Evolutionary conservation across 495 filamentous ascomycete species (phyloP).

Genomic region (Xylaria flabelliformis): DNA sequence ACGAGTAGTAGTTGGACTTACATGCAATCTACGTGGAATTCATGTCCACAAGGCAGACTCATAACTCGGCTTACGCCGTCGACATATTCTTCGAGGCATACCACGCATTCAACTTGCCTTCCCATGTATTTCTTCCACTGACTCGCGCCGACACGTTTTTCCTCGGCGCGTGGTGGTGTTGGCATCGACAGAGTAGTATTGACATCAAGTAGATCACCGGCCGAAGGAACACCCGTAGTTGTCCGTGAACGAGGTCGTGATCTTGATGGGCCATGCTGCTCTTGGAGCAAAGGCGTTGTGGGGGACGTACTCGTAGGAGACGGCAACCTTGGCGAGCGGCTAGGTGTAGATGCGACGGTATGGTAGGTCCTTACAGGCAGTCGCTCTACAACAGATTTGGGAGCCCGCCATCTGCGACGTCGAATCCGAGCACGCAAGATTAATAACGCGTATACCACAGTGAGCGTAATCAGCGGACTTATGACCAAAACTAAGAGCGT

Average conservation of each 20-base stretch:
- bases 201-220: slow-evolving; percentile 43
- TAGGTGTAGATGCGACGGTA: slow-evolving; percentile 70
- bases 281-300: slow-evolving; percentile 75
- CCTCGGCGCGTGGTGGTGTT: slow-evolving; percentile 40
- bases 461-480: slow-evolving; percentile 88
- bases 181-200: slow-evolving; percentile 46
- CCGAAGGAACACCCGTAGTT: slow-evolving; percentile 62
- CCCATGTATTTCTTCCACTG: slow-evolving; percentile 85
- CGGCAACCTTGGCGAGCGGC: slow-evolving; percentile 61
- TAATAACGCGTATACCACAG: slow-evolving; percentile 89
- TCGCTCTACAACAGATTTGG: slow-evolving; percentile 92
- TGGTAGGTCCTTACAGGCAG: slow-evolving; percentile 96
- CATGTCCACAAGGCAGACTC: slow-evolving; percentile 97
- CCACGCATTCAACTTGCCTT: slow-evolving; percentile 92
- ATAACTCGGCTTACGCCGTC: slow-evolving; percentile 95
- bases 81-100: slow-evolving; percentile 95
- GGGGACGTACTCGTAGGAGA: slow-evolving; percentile 67
- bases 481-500: slow-evolving; percentile 92
- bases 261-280: slow-evolving; percentile 58
- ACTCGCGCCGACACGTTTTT: slow-evolving; percentile 60
- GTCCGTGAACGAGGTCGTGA: slow-evolving; percentile 71
- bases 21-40: slow-evolving; percentile 99
- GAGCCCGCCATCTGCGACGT: slow-evolving; percentile 89
- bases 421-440: slow-evolving; percentile 88
- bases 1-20: slow-evolving; percentile 60